phyloP scores from a whole-genome alignment of 495 filamentous ascomycete genomes.

The Jackrogersella minutella region DNA sequence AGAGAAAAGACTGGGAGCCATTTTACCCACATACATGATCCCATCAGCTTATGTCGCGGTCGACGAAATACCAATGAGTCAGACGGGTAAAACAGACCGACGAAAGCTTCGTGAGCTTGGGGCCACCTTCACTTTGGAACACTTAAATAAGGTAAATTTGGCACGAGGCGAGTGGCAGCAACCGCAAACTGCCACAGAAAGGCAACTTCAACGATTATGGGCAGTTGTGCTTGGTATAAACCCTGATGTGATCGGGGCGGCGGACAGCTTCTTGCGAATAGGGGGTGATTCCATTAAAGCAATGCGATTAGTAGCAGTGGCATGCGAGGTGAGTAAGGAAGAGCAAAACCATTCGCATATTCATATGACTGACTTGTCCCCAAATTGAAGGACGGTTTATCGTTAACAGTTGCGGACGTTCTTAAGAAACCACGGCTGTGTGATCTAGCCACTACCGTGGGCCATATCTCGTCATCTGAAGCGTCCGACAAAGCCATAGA shows the following conservation, averaged over 20 bases:
- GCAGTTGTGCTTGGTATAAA: background rate
- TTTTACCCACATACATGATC: background rate
- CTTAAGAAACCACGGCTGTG: background rate
- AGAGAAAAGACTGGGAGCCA: background rate
- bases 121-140: background rate
- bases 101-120: background rate
- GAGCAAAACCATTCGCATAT: background rate
- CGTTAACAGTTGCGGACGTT: background rate
- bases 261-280: background rate
- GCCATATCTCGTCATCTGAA: background rate
- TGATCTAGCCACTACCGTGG: background rate
- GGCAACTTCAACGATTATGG: background rate
- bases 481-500: background rate
- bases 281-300: background rate
- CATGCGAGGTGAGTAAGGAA: background rate
- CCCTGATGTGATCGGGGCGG: background rate
- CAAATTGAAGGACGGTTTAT: background rate
- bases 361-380: background rate
- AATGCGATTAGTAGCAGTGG: background rate
- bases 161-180: background rate
- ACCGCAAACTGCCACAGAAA: background rate
- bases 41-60: background rate
- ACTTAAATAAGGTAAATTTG: background rate
- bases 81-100: conserved; percentile 1
- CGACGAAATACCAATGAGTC: background rate